Evolutionary conservation across 352 stramenopile genomes (phyloP).

Genomic region (Aphanomyces stellatus): DNA sequence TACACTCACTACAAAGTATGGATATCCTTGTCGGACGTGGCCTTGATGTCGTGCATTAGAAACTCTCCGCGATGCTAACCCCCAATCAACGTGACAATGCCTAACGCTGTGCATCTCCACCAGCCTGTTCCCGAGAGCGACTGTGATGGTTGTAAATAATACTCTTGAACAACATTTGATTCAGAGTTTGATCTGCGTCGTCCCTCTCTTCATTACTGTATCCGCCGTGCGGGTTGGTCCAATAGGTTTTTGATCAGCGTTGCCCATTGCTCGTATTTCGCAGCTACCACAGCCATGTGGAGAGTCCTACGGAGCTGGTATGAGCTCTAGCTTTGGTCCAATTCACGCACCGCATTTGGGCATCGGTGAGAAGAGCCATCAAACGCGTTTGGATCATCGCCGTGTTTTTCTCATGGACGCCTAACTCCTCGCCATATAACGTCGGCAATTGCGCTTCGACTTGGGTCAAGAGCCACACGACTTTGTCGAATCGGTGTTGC

Average conservation of each 20-base stretch:
- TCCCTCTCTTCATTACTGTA: not conserved
- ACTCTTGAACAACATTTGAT: too few species aligned
- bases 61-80: not conserved
- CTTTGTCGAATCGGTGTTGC: conserved; percentile 20
- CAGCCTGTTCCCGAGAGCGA: not conserved
- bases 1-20: conserved; percentile 9
- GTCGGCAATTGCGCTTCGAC: not conserved
- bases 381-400: conserved; percentile 10
- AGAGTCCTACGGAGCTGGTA: not conserved
- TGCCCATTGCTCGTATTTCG: conserved; percentile 17
- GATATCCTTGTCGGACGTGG: not conserved
- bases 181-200: too few species aligned
- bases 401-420: not conserved
- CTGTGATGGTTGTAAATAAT: not conserved
- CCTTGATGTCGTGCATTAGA: not conserved
- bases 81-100: not conserved
- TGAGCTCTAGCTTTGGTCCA: not conserved
- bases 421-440: conserved; percentile 10
- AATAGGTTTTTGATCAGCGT: conserved; percentile 1
- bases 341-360: not conserved
- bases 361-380: not conserved
- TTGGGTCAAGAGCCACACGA: conserved; percentile 17
- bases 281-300: conserved; percentile 1
- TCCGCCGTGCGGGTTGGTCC: not conserved
- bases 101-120: not conserved